Conservation (phyloP, 2,329 filamentous ascomycete genomes). For the Corinectria fuckeliana region DNA sequence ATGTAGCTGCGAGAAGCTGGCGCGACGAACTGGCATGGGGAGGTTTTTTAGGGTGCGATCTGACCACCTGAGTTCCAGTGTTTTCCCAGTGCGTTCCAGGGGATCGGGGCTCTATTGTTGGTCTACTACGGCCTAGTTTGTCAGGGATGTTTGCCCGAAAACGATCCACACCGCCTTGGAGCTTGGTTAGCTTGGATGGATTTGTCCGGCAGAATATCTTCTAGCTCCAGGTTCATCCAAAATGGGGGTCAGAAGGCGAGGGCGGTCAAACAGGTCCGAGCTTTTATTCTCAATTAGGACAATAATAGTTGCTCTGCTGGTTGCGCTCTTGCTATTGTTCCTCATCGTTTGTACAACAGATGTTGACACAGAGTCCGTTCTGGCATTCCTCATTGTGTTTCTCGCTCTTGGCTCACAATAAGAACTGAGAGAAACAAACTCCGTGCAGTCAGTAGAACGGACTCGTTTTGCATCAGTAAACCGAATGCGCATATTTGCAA, state of each 20-base stretch:
- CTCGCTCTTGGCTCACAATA: too few species aligned
- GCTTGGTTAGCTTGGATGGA: background rate
- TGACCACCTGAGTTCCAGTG: slow-evolving; percentile 16
- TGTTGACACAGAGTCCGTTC: too few species aligned
- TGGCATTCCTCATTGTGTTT: too few species aligned
- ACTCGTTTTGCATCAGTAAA: too few species aligned
- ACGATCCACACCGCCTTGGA: slow-evolving; percentile 15
- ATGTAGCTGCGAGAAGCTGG: slow-evolving; percentile 14
- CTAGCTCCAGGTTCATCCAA: background rate
- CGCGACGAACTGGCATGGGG: slow-evolving; percentile 15
- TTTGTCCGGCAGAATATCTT: slow-evolving; percentile 24
- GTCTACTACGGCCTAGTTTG: background rate
- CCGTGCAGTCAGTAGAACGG: too few species aligned
- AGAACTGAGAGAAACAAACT: too few species aligned
- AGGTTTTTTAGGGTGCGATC: slow-evolving; percentile 25
- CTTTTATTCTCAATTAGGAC: too few species aligned
- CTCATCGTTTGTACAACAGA: too few species aligned
- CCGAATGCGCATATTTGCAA: too few species aligned
- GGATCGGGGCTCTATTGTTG: background rate
- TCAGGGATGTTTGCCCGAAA: background rate
- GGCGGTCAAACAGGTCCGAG: slow-evolving; percentile 13
- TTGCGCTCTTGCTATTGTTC: too few species aligned
- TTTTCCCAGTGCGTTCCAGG: too few species aligned
- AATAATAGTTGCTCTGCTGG: too few species aligned
- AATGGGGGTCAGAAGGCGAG: background rate